Evolutionary conservation across 768 basidiomycete species (phyloP), one percentile per base, ranked within the genome.

Genomic region (Ramaria rubella): DNA sequence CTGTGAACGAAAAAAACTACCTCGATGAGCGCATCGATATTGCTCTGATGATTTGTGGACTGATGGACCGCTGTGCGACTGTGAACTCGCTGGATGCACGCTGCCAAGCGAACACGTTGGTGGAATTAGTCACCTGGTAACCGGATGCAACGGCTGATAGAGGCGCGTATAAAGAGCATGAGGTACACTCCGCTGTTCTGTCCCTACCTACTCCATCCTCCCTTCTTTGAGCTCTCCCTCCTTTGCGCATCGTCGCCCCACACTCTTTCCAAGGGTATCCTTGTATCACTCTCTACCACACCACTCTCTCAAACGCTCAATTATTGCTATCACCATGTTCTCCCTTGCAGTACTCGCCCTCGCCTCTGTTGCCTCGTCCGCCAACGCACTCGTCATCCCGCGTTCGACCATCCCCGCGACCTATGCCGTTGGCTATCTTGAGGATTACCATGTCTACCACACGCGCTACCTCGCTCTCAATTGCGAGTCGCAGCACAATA

Each of bases 381-480:
- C 68, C 61, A 65, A 66, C 72, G 60, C 78, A 68, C 63, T 76
- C 66, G 61, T 71, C 36, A 64, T 77, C 50, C 75, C 79, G 42
- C 73, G 78, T 26, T 21, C 30, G 15, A 15, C 23, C 12, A 15
- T 55, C 50, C 45, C 79, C 5, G 34, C 67, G 4, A 74, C 73
- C 21, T 86, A 79, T 72, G 62, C 68, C 21, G 72, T 72, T 5
- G 66, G 62, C 45, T 63, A 72, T 61, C 77, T 87, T 5, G 85
- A 76, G 82, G 46, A 66, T 17, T 87, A 87, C 64, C 61, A 69
- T 38, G 61, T 52, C 15, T 86, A 87, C 72, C 82, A 87, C 71
- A 62, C 66, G 27, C 77, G 87, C 58, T 90, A 89, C 70, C 62
- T 80, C 55, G 77, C 79, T 42, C 66, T 86, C 60, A 73, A 72